These are phyloP conservation scores for Sclerotinia trifoliorum DNA, from an alignment of 2,329 filamentous ascomycete genomes.

Conservation along the genomic window DNA sequence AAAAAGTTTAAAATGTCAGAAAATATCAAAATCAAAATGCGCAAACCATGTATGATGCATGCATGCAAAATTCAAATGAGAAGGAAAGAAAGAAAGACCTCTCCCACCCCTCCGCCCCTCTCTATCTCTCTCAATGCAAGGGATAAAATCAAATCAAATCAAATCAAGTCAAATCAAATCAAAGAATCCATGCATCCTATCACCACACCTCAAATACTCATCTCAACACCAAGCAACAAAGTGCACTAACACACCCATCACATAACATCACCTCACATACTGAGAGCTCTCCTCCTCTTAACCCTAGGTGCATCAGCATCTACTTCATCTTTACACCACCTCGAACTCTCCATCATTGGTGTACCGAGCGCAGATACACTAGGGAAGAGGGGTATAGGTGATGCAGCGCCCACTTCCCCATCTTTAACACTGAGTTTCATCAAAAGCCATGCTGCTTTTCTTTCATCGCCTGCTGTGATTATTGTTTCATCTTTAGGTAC, in stretches of 20 bases:
- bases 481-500: not conserved
- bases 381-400: not conserved
- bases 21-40: not conserved
- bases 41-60: constrained; percentile 17
- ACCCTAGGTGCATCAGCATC: constrained; percentile 37
- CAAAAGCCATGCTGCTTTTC: constrained; percentile 49
- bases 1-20: not conserved
- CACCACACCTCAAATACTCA: no score
- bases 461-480: constrained; percentile 40
- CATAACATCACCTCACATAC: constrained; percentile 31
- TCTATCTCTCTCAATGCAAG: no score
- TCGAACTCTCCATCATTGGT: not conserved
- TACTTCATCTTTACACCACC: constrained; percentile 17
- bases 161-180: no score
- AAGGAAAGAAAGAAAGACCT: not conserved
- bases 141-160: no score
- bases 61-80: not conserved
- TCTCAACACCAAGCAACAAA: not conserved
- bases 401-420: constrained; percentile 25
- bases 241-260: not conserved
- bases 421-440: constrained; percentile 50
- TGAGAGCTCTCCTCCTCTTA: constrained; percentile 46
- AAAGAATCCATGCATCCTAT: no score
- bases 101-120: no score
- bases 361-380: not conserved